phyloP scores from a whole-genome alignment of 495 filamentous ascomycete species.

The Tuber indicum region DNA sequence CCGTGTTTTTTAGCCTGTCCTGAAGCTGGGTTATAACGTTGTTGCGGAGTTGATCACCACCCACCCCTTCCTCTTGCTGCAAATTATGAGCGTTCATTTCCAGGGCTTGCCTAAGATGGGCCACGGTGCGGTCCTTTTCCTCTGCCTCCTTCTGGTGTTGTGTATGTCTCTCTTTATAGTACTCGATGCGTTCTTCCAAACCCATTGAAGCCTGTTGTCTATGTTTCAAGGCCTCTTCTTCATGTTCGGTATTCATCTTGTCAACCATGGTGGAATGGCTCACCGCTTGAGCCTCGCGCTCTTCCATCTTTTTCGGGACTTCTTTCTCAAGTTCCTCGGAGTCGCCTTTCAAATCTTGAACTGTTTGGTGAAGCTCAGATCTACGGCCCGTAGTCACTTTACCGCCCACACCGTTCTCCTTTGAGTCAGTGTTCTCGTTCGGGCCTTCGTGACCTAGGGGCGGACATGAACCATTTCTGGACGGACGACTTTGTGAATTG shows the following conservation, averaged over 20 bases:
- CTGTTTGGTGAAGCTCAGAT: conserved; percentile 14
- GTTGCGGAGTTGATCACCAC: conserved; percentile 10
- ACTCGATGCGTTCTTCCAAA: conserved; percentile 25
- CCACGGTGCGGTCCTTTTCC: conserved; percentile 31
- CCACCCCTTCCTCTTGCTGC: neutral
- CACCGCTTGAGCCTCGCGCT: neutral
- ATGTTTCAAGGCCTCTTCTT: conserved; percentile 15
- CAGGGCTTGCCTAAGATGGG: conserved; percentile 22
- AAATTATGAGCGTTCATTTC: conserved; percentile 5
- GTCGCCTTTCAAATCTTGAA: conserved; percentile 15
- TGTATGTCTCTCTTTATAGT: conserved; percentile 11
- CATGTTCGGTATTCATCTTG: conserved; percentile 20
- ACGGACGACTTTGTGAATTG: conserved; percentile 10
- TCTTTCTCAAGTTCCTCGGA: conserved; percentile 27
- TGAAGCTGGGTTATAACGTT: conserved; percentile 19
- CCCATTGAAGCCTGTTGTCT: conserved; percentile 22
- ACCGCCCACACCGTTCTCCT: neutral
- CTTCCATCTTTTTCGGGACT: conserved; percentile 1
- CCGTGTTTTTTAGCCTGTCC: conserved; percentile 22
- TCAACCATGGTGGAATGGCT: neutral
- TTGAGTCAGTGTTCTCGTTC: conserved; percentile 22
- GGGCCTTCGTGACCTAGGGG: neutral
- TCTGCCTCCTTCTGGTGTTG: conserved; percentile 24
- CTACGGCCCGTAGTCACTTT: neutral
- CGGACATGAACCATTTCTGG: neutral